Evolutionary conservation across 2,329 filamentous ascomycete genomes (phyloP).

Genomic region (Myriosclerotinia scirpicola): DNA sequence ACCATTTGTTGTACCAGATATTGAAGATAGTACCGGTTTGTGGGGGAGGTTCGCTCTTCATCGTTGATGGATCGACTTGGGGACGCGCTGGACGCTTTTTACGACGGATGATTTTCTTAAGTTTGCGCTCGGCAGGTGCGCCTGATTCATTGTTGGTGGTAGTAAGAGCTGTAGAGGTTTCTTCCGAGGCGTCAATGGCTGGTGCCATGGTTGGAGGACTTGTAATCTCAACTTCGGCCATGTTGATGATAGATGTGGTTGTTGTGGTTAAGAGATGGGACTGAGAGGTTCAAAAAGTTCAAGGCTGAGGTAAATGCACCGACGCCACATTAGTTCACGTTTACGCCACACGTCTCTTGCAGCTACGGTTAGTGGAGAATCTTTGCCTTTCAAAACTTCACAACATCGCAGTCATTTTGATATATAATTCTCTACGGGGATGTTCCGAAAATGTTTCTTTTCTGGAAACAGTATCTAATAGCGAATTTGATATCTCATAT

Average conservation of each 20-base stretch:
- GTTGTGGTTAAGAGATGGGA: slow-evolving; percentile 17
- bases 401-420: neutral
- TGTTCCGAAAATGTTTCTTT: too few species aligned
- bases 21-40: slow-evolving; percentile 97
- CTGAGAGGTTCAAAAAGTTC: slow-evolving; percentile 19
- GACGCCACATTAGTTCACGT: slow-evolving; percentile 1
- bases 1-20: slow-evolving; percentile 99
- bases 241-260: slow-evolving; percentile 24
- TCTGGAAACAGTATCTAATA: neutral
- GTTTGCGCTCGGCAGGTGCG: slow-evolving; percentile 50
- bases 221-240: slow-evolving; percentile 36
- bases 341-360: slow-evolving; percentile 5
- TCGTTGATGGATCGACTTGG: slow-evolving; percentile 81
- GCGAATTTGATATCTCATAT: neutral
- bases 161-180: slow-evolving; percentile 34
- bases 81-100: slow-evolving; percentile 87
- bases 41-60: slow-evolving; percentile 81
- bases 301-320: slow-evolving; percentile 24
- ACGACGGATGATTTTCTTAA: slow-evolving; percentile 89
- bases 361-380: neutral
- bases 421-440: neutral
- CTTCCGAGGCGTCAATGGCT: slow-evolving; percentile 24
- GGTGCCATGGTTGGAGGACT: slow-evolving; percentile 31
- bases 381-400: neutral
- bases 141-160: slow-evolving; percentile 37